Evolutionary conservation across 2,329 filamentous ascomycete species (phyloP), one percentile per base, ranked within the genome.

Genomic region (Diaporthe batatas): DNA sequence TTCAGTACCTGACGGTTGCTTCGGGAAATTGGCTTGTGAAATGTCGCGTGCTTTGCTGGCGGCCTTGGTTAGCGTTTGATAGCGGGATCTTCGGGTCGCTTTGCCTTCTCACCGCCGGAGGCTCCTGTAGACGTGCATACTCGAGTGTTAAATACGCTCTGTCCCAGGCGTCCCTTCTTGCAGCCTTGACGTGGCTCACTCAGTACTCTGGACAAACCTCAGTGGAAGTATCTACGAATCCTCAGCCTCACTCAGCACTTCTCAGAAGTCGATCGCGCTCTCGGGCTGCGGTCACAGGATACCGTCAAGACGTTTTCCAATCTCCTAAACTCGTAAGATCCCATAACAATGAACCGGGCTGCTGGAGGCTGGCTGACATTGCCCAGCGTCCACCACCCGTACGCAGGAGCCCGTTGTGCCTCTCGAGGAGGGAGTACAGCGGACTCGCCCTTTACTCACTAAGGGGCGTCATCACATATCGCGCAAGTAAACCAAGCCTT

Each of bases 261-360:
- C 59, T 42, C 21, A 68, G 11, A 77, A 76, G 75, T 80, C 77
- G 88, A 89, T 89, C 89, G 88, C 89, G 87, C 85, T 85, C 77
- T 75, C 78, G 84, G 82, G 86, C 83, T 80, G 88, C 91, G 90
- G 86, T 93, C 91, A 85, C 84, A 77, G 76, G 81, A 81, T 84
- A 83, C 85, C 92, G 92, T 90, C 94, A 98, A 94, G 87, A 98
- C 94, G 95, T 98, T 98, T 92, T 96, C 95, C 89, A 98, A 97
- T 87, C 93, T 97, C 80, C 92, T 98, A 79, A 96, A 96, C 91
- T 98, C 95, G 95, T 98, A 90, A 84, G 94, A 82, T 23, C 32
- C 21, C n/a, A 21, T 32, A 53, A 53, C 29, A 23, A 67, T 25
- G n/a, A 18, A 3, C 2, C 16, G 34, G 29, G 14, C 44, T 53